Base-by-base conservation (phyloP, 768 basidiomycete species). In the Roridomyces roridus region DNA sequence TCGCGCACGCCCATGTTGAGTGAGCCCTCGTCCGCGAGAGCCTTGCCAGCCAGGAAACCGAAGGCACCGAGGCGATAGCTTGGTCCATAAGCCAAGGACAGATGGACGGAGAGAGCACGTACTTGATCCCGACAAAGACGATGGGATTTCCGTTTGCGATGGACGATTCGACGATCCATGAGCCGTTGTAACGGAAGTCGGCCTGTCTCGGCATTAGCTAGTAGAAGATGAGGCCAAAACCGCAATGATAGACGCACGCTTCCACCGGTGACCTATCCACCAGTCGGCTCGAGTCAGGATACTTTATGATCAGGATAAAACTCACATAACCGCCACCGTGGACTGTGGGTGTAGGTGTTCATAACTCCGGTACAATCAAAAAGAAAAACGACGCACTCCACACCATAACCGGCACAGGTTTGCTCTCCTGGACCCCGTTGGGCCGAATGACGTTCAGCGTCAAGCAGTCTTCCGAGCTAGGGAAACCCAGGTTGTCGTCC, bases 1-100 rank as follows among this genome's bases (percentile, higher is more conserved):
- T 77, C 76, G 18, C 72, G 66, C 12, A 76, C 53, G 10, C 75
- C 74, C 0, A 65, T 68, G 47, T 76, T 76, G 3, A 70, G 58
- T 20, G 67, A 67, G 7, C 73, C 71, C 46, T 74, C 66, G 20
- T 62, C 66, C 31, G 44, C 48, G 9, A 74, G 53, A 15, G 67
- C 63, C 26, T 67, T 62, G 31, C 70, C 63, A 34, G 68, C 64
- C 26, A 72, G 64, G 65, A 67, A 74, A 8, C 60, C 68, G 21
- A 61, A 60, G 17, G 64, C 43, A 6, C 63, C 67, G 4, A 67
- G 56, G 0, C 63, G 66, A 43, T 66, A 65, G 35, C 64, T 65
- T 18, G 31, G 57, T 10, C 60, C 1, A 10, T 6, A 26, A 21
- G 10, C 8, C 25, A 5, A 44, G 18, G n/a, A n/a, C n/a, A n/a